Base-by-base conservation (phyloP, 208 protist genomes). In the Wallacemonas sp. region DNA sequence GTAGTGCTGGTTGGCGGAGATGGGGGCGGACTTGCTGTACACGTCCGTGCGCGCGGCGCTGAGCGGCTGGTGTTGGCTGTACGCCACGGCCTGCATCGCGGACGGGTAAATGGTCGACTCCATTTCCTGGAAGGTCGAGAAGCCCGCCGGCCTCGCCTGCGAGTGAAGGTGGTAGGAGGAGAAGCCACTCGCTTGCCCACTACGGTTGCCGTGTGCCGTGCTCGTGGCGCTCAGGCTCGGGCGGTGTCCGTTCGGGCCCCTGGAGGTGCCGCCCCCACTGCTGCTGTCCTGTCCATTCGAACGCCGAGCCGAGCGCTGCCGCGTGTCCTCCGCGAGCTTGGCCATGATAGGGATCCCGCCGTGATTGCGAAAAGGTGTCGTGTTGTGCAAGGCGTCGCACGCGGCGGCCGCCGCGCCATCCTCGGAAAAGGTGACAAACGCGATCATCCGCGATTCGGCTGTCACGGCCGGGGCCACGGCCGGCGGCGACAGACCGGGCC, bases 351-450 rank as follows among this genome's bases (percentile, higher is more conserved):
- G 76, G 2, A 88, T 55, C 0, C 65, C 66, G 31, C 63, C 72
- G 38, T 72, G 79, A 29, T 16, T 20, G 4, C 11, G 32, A 16
- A 88, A 88, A 0, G 82, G 82, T 1, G 20, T 69, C 2, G 82
- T 82, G 67, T 79, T 81, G 74, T 88, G 79, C 4, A 85, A 33
- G 12, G 28, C 78, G 2, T 65, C 61, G 26, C 67, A 79, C 12
- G 84, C 87, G 67, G 28, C 59, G 36, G 70, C 72, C 0, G 84
- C 87, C n/a, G 70, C 80, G 18, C 69, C 77, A 28, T 79, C 65
- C 11, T 70, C 57, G 5, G 45, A 38, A 26, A 86, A 93, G 7
- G 75, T 84, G 18, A 93, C 66, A 29, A 93, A 93, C 54, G 84
- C 86, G 39, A 91, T 93, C 42, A 68, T 41, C 3, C 81, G 76